Evolutionary conservation across 495 filamentous ascomycete species (phyloP).

Genomic region (Astrocystis sublimbata): DNA sequence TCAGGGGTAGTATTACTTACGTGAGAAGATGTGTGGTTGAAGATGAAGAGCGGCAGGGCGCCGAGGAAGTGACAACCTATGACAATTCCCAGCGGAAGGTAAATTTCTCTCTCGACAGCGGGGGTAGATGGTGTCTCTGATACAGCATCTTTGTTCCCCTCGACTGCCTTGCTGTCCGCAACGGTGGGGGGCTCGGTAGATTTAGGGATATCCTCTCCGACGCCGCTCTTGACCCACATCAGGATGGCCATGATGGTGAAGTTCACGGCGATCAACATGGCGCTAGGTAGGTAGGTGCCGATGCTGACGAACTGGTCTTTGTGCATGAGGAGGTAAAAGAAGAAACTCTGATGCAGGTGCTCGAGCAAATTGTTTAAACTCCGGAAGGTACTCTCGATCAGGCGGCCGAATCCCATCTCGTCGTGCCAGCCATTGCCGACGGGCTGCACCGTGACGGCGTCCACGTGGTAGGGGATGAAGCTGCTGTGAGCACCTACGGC

Average conservation of each 20-base stretch:
- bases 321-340: conserved; percentile 95
- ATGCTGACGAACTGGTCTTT: conserved; percentile 93
- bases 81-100: conserved; percentile 75
- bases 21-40: conserved; percentile 69
- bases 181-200: conserved; percentile 24
- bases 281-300: conserved; percentile 93
- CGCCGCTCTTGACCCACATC: conserved; percentile 85
- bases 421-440: conserved; percentile 93
- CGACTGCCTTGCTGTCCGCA: conserved; percentile 22
- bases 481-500: conserved; percentile 90
- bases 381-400: conserved; percentile 84
- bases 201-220: conserved; percentile 25
- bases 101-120: conserved; percentile 67
- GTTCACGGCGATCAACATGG: conserved; percentile 91
- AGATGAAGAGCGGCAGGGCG: conserved; percentile 81
- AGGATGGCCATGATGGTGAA: conserved; percentile 95
- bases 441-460: conserved; percentile 89
- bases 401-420: conserved; percentile 90
- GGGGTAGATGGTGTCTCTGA: conserved; percentile 24
- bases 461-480: conserved; percentile 97
- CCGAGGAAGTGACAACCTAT: conserved; percentile 71
- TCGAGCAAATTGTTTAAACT: conserved; percentile 95
- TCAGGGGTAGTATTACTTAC: conserved; percentile 50
- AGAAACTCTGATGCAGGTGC: conserved; percentile 98
- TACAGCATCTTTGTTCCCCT: conserved; percentile 15